Base-by-base conservation (phyloP, 2,329 filamentous ascomycete genomes). In the Aureobasidium leucospermi region DNA sequence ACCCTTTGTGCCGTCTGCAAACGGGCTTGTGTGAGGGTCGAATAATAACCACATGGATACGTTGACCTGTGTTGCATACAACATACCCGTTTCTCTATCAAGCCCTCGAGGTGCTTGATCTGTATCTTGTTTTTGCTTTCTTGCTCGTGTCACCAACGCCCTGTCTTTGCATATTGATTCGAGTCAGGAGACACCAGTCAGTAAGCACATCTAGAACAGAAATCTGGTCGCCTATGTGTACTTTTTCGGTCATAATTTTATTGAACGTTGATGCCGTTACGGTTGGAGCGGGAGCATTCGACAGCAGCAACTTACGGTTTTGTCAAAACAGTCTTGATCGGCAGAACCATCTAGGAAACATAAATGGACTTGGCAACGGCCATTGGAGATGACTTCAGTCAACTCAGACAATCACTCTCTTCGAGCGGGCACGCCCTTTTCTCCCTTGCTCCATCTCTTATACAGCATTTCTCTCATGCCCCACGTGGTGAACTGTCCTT, bases 301-400 rank as follows among this genome's bases (percentile, higher is more conserved):
- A 47, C 43, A 34, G 34, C 43, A 48, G 34, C 43, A 58, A 58
- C 42, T 58, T 43, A 32, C 55, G 19, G 23, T 58, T 16, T 48
- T 11, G 55, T 47, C 55, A 39, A 31, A 58, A 55, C 51, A 43
- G 42, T 48, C 55, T 38, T 58, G 55, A 48, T 58, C 55, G 55
- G 43, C 43, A 48, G 19, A 58, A 39, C 55, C 43, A 58, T 58
- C 42, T 58, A 48, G 55, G 55, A 58, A 48, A 58, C 28, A 58
- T 11, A 58, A 39, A 48, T 47, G 42, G 43, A 58, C 56, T 59
- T 59, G 56, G 56, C 56, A 59, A 59, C 56, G 56, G 45, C 56
- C 36, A 43, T 16, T 59, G 56, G 39, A 51, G 36, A 59, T 59
- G 45, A 59, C 56, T 58, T 58, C 55, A 58, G 29, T 49, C 56